These are phyloP conservation scores for Arabidopsis hybrid DNA, from an alignment of 441 rosid species.

Conservation along the genomic window DNA sequence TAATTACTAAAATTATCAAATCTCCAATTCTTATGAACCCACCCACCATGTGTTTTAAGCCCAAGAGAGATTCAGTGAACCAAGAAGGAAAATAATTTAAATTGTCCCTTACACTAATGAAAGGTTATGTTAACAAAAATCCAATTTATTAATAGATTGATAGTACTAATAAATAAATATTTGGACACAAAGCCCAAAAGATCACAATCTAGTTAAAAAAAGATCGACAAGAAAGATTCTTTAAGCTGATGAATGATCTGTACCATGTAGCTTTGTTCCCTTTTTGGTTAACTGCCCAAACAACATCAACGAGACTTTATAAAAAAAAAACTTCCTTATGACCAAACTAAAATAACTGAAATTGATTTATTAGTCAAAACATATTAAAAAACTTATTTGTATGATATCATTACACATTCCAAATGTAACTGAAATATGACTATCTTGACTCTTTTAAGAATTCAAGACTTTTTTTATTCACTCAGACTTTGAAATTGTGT, in stretches of 20 bases:
- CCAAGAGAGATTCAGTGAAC: slow-evolving; percentile 46
- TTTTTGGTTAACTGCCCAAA: slow-evolving; percentile 39
- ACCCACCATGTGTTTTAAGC: slow-evolving; percentile 43
- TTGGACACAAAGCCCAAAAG: slow-evolving; percentile 49
- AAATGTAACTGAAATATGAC: slow-evolving; percentile 5
- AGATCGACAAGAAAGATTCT: slow-evolving; percentile 48
- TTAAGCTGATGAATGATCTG: slow-evolving; percentile 45
- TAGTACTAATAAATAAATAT: slow-evolving; percentile 29
- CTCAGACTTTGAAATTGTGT: not conserved
- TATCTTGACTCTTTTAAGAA: slow-evolving; percentile 14
- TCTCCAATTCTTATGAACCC: slow-evolving; percentile 35
- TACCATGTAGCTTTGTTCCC: slow-evolving; percentile 50
- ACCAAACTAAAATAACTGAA: slow-evolving; percentile 3
- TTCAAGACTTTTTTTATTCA: not conserved
- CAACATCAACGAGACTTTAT: slow-evolving; percentile 21
- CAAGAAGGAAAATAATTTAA: slow-evolving; percentile 31
- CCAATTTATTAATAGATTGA: slow-evolving; percentile 25
- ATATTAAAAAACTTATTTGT: not conserved
- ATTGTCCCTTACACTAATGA: slow-evolving; percentile 47
- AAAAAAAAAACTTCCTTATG: not conserved
- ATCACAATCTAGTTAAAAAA: slow-evolving; percentile 47
- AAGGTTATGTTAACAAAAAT: slow-evolving; percentile 39
- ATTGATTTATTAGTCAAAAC: slow-evolving; percentile 16
- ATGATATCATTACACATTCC: slow-evolving; percentile 3
- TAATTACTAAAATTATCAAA: slow-evolving; percentile 31